Conservation (phyloP, 2,329 filamentous ascomycete species). For the Neofusicoccum parvum region DNA sequence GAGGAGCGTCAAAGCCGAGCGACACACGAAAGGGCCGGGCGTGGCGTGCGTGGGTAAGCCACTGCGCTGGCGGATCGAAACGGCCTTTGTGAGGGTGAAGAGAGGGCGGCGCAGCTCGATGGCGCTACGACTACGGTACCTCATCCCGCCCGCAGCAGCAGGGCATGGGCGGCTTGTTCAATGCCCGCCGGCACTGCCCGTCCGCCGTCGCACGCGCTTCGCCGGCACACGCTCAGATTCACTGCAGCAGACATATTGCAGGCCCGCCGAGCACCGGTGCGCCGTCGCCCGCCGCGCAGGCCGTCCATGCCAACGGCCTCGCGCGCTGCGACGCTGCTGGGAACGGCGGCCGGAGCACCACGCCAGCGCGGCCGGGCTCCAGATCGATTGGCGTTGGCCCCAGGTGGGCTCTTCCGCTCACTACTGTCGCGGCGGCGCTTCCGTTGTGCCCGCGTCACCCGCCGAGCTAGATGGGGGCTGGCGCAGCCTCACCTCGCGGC, state of each 20-base stretch:
- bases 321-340: not conserved
- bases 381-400: constrained; percentile 14
- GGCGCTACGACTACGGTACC: constrained; percentile 3
- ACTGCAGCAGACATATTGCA: constrained; percentile 15
- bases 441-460: not conserved
- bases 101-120: constrained; percentile 15
- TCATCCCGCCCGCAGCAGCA: constrained; percentile 1
- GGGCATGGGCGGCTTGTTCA: not conserved
- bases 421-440: not conserved
- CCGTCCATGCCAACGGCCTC: not conserved
- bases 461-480: constrained; percentile 3
- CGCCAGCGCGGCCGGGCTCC: not conserved
- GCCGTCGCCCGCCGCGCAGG: not conserved
- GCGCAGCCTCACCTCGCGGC: not conserved
- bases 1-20: constrained; percentile 5
- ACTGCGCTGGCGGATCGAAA: constrained; percentile 16
- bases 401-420: constrained; percentile 5
- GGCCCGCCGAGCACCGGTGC: constrained; percentile 1
- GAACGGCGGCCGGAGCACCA: too few relatives aligned
- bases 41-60: constrained; percentile 9
- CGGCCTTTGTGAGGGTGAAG: constrained; percentile 16
- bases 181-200: constrained; percentile 12
- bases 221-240: constrained; percentile 5
- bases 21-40: constrained; percentile 10
- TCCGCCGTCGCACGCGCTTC: constrained; percentile 7